Conservation (phyloP, 371 early-diverging fungal genomes). For the Apophysomyces trapeziformis region DNA sequence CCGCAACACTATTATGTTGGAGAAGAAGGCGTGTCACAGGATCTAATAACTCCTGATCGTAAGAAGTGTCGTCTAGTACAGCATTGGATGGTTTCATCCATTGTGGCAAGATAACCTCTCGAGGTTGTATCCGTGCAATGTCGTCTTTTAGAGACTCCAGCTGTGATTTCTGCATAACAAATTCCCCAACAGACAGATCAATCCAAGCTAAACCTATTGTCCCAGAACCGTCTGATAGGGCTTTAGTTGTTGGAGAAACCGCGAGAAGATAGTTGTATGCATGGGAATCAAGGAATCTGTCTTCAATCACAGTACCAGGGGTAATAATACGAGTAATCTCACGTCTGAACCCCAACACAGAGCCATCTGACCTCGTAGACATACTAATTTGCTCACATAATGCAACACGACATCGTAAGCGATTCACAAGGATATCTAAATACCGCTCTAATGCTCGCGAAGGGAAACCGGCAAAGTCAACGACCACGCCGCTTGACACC, state of each 20-base stretch:
- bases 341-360: conserved; percentile 58
- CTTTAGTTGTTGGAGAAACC: conserved; percentile 29
- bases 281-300: conserved; percentile 62
- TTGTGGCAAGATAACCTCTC: conserved; percentile 75
- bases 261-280: conserved; percentile 75
- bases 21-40: conserved; percentile 22
- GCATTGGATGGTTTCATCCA: conserved; percentile 25
- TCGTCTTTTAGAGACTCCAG: conserved; percentile 62
- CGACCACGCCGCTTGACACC: conserved; percentile 43
- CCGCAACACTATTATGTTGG: conserved; percentile 20
- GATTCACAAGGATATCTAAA: conserved; percentile 76
- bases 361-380: conserved; percentile 40
- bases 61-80: conserved; percentile 15
- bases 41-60: conserved; percentile 22
- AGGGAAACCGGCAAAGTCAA: conserved; percentile 86
- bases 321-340: conserved; percentile 83
- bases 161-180: conserved; percentile 65
- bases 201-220: conserved; percentile 85
- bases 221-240: conserved; percentile 10
- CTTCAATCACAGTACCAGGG: conserved; percentile 87
- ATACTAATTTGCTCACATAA: conserved; percentile 81
- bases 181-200: conserved; percentile 92
- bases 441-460: conserved; percentile 69
- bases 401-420: conserved; percentile 76
- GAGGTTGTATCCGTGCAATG: conserved; percentile 82